A percentile compares a stretch with the other conserved stretches of the same genome.
These are phyloP conservation scores for Fraxinus sp. DNA, from an alignment of 305 asterid genomes.

Conservation along the genomic window DNA sequence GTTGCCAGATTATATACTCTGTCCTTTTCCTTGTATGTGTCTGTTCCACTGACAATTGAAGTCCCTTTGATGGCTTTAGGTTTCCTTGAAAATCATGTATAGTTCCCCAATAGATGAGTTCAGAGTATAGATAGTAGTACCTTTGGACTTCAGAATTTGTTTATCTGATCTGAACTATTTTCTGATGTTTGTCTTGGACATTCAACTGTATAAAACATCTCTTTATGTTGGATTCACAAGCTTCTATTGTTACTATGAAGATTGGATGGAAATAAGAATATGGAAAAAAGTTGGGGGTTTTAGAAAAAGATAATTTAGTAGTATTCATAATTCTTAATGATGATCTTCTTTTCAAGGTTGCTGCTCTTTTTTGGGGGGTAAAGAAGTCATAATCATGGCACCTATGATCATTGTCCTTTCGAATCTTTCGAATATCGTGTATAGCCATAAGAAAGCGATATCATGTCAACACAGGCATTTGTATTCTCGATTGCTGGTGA, in stretches of 20 bases:
- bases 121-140: background rate
- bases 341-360: background rate
- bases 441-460: background rate
- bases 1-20: background rate
- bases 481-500: background rate
- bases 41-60: background rate
- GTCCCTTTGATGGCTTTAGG: background rate
- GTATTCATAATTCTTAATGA: background rate
- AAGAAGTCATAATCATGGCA: background rate
- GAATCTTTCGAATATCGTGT: background rate
- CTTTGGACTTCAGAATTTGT: background rate
- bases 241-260: background rate
- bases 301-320: background rate
- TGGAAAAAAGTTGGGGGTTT: background rate
- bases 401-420: background rate
- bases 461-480: background rate
- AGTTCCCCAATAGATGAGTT: background rate
- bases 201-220: background rate
- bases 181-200: background rate
- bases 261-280: background rate
- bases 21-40: background rate
- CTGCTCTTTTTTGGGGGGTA: background rate
- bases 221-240: background rate
- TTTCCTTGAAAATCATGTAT: background rate
- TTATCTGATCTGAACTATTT: background rate